Evolutionary conservation across 208 protist genomes (phyloP).

Genomic region (Strigomonas culicis): DNA sequence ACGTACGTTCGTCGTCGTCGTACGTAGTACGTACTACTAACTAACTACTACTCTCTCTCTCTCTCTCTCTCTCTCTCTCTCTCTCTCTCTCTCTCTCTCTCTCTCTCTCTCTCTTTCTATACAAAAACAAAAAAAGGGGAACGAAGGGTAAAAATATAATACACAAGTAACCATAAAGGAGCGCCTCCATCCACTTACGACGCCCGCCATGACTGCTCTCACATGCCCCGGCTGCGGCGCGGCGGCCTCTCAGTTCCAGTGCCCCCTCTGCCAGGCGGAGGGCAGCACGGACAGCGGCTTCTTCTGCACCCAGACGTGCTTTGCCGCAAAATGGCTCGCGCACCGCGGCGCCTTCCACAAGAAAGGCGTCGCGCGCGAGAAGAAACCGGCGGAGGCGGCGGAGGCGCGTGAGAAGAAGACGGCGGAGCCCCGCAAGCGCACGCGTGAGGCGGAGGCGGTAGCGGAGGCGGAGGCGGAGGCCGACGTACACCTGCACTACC

Average conservation of each 20-base stretch:
- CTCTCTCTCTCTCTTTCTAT: not conserved
- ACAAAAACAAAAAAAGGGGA: not conserved
- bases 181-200: no score
- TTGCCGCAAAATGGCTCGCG: slow-evolving; percentile 68
- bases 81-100: slow-evolving; percentile 8
- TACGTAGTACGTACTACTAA: no score
- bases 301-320: slow-evolving; percentile 83
- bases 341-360: slow-evolving; percentile 75
- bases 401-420: slow-evolving; percentile 3
- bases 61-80: slow-evolving; percentile 1
- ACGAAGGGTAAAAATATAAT: no score
- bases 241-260: slow-evolving; percentile 58
- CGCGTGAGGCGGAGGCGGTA: not conserved
- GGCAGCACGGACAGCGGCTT: slow-evolving; percentile 49
- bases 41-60: no score
- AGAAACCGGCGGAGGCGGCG: slow-evolving; percentile 11
- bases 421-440: slow-evolving; percentile 20
- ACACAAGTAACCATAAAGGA: no score
- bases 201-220: slow-evolving; percentile 4
- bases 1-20: slow-evolving; percentile 11
- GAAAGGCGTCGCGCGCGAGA: slow-evolving; percentile 56
- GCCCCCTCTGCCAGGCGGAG: slow-evolving; percentile 82
- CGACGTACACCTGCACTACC: not conserved
- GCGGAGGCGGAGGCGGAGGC: not conserved
- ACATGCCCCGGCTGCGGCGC: slow-evolving; percentile 59